Base-by-base conservation (phyloP, 2,329 filamentous ascomycete species). In the Chaetomiaceae sp. region DNA sequence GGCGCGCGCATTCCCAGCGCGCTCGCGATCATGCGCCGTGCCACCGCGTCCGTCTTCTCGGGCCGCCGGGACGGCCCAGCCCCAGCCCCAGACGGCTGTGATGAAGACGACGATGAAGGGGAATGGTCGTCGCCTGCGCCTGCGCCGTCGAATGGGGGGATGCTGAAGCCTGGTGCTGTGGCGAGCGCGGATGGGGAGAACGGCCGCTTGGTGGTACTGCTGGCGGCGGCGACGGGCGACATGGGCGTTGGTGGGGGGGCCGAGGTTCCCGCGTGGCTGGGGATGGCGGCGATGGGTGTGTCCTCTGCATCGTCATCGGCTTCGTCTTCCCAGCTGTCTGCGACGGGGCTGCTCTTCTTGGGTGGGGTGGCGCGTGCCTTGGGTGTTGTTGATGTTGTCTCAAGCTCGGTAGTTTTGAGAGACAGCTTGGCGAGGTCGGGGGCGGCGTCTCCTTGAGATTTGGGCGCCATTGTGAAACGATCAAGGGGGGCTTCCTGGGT, bases 41-140 rank as follows among this genome's bases (percentile, higher is more conserved):
- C 93, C 32, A 95, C 88, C 1, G 89, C 88, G 51, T 94, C 94
- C 52, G 90, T 94, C 73, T 95, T 98, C 68, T 95, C 90, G 0
- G 89, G 91, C 32, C 86, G 71, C 46, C 54, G 55, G 7, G 54
- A 38, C 27, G 49, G 48, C 15, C 38, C 42, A 3, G 15, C 24
- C 11, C 34, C 15, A 15, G 22, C 15, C n/a, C n/a, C n/a, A n/a
- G n/a, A n/a, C n/a, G n/a, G n/a, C n/a, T n/a, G n/a, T n/a, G n/a
- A n/a, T n/a, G n/a, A n/a, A n/a, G n/a, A n/a, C n/a, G n/a, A n/a
- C n/a, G n/a, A n/a, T n/a, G n/a, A n/a, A n/a, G n/a, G n/a, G n/a
- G n/a, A n/a, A n/a, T n/a, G n/a, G n/a, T n/a, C n/a, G n/a, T n/a
- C n/a, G 17, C 26, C 26, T 15, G 39, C 45, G 15, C 38, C 24